These are phyloP conservation scores for Benincasa hispida DNA, from an alignment of 306 rosid species.

Conservation along the genomic window DNA sequence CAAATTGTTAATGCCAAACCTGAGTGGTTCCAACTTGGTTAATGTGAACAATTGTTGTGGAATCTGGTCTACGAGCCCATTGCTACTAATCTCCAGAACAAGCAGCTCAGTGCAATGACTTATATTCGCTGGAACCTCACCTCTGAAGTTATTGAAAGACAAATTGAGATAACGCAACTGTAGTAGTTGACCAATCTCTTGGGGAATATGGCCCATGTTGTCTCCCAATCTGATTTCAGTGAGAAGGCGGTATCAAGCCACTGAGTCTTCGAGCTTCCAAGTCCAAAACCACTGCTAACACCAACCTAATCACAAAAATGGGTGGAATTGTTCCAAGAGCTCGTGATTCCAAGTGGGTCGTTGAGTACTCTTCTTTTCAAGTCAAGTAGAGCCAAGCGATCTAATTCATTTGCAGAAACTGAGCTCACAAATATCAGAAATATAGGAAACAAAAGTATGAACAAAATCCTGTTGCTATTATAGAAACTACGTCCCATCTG, in stretches of 20 bases:
- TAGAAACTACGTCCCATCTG: background rate
- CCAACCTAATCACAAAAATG: conserved; percentile 25
- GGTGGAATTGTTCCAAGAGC: conserved; percentile 28
- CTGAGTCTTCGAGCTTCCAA: background rate
- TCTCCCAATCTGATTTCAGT: conserved; percentile 11
- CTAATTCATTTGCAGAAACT: background rate
- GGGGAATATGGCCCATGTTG: conserved; percentile 20
- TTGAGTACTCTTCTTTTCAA: conserved; percentile 11
- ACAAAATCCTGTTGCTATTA: background rate
- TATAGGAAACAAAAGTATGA: too few species aligned
- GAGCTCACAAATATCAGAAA: background rate
- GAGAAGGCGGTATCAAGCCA: conserved; percentile 24
- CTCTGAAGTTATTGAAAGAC: background rate
- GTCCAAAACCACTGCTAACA: conserved; percentile 11
- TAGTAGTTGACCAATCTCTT: conserved; percentile 16
- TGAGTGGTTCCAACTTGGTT: conserved; percentile 1
- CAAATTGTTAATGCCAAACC: conserved; percentile 12
- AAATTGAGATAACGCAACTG: conserved; percentile 7
- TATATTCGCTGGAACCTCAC: background rate
- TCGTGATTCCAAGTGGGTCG: conserved; percentile 18
- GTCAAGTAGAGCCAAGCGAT: conserved; percentile 19
- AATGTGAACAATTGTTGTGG: conserved; percentile 9
- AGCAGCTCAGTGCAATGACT: conserved; percentile 1
- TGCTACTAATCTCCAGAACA: background rate
- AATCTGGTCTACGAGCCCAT: conserved; percentile 9